Base-by-base conservation (phyloP, 345 rosid genomes). In the Hypericum androsaemum region DNA sequence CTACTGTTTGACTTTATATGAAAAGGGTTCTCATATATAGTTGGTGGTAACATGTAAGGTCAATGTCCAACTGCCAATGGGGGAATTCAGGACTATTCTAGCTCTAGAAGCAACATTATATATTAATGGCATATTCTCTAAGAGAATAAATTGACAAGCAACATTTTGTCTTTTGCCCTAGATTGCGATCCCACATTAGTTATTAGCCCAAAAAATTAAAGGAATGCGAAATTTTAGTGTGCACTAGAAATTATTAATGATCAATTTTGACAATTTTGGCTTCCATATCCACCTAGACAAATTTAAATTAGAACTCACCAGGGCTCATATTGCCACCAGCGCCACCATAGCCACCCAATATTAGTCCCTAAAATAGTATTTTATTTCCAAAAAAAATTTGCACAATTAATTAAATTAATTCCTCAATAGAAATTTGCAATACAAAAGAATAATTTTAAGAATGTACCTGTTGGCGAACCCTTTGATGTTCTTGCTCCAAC, bases 401-500 rank as follows among this genome's bases (percentile, higher is more conserved):
- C 32, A 11, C 17, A n/a, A 43, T 5, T 37, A 16, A 17, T 47
- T 43, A 6, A 32, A 39, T 7, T 44, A 17, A 11, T 4, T 1
- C 22, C 37, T 15, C 11, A 4, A 37, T 11, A 2, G 5, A 52
- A 37, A 17, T 5, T 5, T 41, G 37, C 12, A 22, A 22, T 22
- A 22, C 32, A 22, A 12, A 12, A 7, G 47, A 9, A 43, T 43
- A 43, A 0, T 10, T 58, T 39, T 53, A 43, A 22, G 32, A 22
- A 22, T 22, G 32, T 22, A 84, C 98, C 98, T 87, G 94, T 58
- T 95, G 85, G 43, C 96, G 85, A 38, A 94, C 84, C 66, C 98
- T 73, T 49, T 92, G 98, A 59, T 87, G 94, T 43, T 92, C 96
- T 77, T 92, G 98, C 66, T 92, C 98, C 17, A 92, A 52, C 64